Evolutionary conservation across 2,329 filamentous ascomycete genomes (phyloP).

Genomic region (Neofusicoccum kwambonambiense): DNA sequence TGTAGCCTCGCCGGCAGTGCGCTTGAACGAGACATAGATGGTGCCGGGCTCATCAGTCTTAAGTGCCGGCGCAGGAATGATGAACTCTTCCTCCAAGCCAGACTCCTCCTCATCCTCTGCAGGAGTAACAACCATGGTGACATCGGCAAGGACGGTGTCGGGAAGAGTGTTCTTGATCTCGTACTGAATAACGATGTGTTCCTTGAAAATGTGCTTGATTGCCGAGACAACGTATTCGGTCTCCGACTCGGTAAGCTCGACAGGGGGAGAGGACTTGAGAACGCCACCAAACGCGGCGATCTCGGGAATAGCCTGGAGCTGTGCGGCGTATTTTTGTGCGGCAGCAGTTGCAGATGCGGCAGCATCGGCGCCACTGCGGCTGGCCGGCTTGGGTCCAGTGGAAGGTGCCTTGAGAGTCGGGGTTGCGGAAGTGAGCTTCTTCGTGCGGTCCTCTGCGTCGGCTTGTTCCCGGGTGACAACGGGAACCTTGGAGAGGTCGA

Average conservation of each 20-base stretch:
- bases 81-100: constrained; percentile 77
- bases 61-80: constrained; percentile 82
- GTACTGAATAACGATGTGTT: constrained; percentile 93
- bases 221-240: constrained; percentile 94
- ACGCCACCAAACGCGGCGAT: constrained; percentile 85
- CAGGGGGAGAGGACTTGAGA: constrained; percentile 82
- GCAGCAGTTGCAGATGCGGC: constrained; percentile 76
- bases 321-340: constrained; percentile 76
- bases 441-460: constrained; percentile 90
- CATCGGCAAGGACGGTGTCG: constrained; percentile 58
- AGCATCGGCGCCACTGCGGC: constrained; percentile 68
- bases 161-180: constrained; percentile 97
- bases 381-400: constrained; percentile 70
- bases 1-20: constrained; percentile 70
- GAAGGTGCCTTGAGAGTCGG: constrained; percentile 93
- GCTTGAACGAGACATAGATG: constrained; percentile 93
- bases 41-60: constrained; percentile 83
- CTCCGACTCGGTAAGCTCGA: constrained; percentile 94
- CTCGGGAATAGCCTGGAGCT: constrained; percentile 85
- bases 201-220: constrained; percentile 97
- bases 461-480: constrained; percentile 95
- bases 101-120: constrained; percentile 70
- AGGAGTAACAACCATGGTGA: constrained; percentile 72
- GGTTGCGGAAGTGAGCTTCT: constrained; percentile 91
- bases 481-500: constrained; percentile 88